Conservation (phyloP, 2,329 filamentous ascomycete species). For the Fusarium cyanostomum region DNA sequence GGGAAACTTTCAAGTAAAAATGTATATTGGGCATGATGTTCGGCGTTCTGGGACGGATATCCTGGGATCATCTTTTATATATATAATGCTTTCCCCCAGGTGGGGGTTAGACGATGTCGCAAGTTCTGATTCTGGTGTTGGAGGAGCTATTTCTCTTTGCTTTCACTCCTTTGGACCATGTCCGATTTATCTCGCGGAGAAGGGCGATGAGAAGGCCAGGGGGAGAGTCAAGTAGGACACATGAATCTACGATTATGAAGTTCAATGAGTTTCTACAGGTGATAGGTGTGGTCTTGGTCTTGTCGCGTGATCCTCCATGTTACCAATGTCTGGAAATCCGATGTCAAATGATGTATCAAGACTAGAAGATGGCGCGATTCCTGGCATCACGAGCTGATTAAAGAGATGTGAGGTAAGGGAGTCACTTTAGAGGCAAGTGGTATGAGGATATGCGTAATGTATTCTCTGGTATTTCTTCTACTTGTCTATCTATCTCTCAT, state of each 20-base stretch:
- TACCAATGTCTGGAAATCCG: too few relatives aligned
- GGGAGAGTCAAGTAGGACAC: neutral
- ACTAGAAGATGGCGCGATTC: too few relatives aligned
- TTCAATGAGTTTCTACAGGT: neutral
- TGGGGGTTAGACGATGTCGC: constrained; percentile 22
- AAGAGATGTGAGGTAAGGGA: too few relatives aligned
- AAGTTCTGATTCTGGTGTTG: constrained; percentile 37
- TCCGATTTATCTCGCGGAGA: neutral
- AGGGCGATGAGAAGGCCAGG: neutral
- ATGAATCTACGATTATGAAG: constrained; percentile 16
- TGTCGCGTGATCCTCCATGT: too few relatives aligned
- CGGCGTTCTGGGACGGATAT: constrained; percentile 34
- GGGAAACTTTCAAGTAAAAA: constrained; percentile 20
- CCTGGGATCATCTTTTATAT: constrained; percentile 22
- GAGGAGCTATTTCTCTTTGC: constrained; percentile 21
- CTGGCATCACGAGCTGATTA: too few relatives aligned
- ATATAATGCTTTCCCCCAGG: constrained; percentile 10
- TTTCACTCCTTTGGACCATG: constrained; percentile 9
- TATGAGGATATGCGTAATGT: neutral
- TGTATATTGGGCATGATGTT: constrained; percentile 40
- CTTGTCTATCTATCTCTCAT: constrained; percentile 17
- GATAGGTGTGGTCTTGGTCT: neutral
- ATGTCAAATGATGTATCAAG: too few relatives aligned
- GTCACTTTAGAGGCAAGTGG: too few relatives aligned
- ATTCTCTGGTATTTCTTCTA: constrained; percentile 16